Conservation (phyloP, 2,329 filamentous ascomycete species). For the Karstenula rhodostoma region DNA sequence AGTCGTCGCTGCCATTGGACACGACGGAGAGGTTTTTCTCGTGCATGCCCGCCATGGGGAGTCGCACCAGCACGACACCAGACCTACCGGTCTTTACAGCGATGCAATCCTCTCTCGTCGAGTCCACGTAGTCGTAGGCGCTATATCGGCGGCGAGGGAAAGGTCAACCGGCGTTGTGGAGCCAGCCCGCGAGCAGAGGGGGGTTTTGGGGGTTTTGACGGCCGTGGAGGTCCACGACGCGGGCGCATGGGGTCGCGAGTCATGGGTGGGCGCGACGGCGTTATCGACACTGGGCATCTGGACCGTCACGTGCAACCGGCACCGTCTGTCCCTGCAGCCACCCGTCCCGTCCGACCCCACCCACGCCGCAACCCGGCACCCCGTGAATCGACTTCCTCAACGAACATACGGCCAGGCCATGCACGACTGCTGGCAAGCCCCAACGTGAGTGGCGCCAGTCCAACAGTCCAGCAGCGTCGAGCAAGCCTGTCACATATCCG, state of each 20-base stretch:
- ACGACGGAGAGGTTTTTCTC: conserved; percentile 35
- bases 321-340: not conserved
- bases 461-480: no score
- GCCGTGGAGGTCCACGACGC: not conserved
- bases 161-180: not conserved
- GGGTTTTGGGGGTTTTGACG: conserved; percentile 7
- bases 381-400: no score
- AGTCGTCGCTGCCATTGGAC: conserved; percentile 37
- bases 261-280: conserved; percentile 1
- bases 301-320: conserved; percentile 14
- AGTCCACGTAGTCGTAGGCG: not conserved
- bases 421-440: not conserved
- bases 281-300: not conserved
- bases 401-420: not conserved
- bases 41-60: conserved; percentile 14
- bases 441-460: no score
- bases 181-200: not conserved
- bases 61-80: not conserved
- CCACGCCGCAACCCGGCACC: not conserved
- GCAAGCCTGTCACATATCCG: no score
- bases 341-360: not conserved
- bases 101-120: not conserved
- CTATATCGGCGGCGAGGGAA: not conserved
- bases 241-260: not conserved
- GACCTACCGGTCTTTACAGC: not conserved